A percentile compares a stretch with the other conserved stretches of the same genome.
Conservation (phyloP, 768 basidiomycete genomes). For the button mushroom (Agaricus bisporus) region DNA sequence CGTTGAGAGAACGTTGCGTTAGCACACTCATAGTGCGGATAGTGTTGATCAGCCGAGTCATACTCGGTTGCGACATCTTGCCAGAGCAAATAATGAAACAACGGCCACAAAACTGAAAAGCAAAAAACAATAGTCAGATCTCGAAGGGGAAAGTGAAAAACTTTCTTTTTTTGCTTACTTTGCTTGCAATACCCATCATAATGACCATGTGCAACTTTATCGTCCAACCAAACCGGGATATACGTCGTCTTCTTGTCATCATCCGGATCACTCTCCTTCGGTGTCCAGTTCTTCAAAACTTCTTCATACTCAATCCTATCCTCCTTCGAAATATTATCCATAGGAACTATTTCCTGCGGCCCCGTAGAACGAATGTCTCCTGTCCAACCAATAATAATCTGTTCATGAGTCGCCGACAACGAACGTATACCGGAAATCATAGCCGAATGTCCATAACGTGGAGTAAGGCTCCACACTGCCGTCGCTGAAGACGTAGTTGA, state of each 20-base stretch:
- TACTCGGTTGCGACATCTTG: slow-evolving; percentile 92
- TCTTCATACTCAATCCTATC: slow-evolving; percentile 64
- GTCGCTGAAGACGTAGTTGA: slow-evolving; percentile 6
- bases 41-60: slow-evolving; percentile 78
- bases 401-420: slow-evolving; percentile 78
- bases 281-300: slow-evolving; percentile 55
- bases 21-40: slow-evolving; percentile 73
- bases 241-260: slow-evolving; percentile 62
- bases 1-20: slow-evolving; percentile 76
- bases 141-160: slow-evolving; percentile 5
- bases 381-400: slow-evolving; percentile 91
- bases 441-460: slow-evolving; percentile 86
- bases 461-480: slow-evolving; percentile 65
- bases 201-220: slow-evolving; percentile 85
- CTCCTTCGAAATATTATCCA: slow-evolving; percentile 20
- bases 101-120: slow-evolving; percentile 80
- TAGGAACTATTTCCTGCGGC: slow-evolving; percentile 16
- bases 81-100: slow-evolving; percentile 98
- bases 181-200: slow-evolving; percentile 99
- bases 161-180: slow-evolving; percentile 47
- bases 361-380: slow-evolving; percentile 70
- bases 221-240: slow-evolving; percentile 88
- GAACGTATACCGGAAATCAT: slow-evolving; percentile 93
- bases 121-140: background rate
- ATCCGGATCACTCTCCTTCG: slow-evolving; percentile 51